Base-by-base conservation (phyloP, 371 early-diverging fungal genomes). In the Mycotypha africana region DNA sequence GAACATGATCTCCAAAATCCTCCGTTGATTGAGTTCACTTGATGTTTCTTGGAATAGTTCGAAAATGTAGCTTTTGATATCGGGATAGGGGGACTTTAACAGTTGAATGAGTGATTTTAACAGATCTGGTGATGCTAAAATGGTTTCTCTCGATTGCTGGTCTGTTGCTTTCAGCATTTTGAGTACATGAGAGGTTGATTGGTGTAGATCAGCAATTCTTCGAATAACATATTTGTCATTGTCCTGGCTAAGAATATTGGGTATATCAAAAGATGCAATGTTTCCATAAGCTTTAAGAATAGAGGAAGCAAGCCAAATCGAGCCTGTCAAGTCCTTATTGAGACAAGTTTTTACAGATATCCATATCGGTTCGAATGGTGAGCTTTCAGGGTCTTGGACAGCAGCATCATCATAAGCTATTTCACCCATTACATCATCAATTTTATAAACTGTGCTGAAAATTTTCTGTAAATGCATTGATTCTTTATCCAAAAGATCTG, bases 41-140 rank as follows among this genome's bases (percentile, higher is more conserved):
- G 43, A 38, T 12, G 46, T 23, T 33, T 47, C 39, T 15, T 53
- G 53, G 25, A 53, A 38, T 15, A 53, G 42, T 16, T 12, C 31
- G 3, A 17, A 10, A 11, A 45, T 16, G 16, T 34, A 34, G 15
- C 23, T n/a, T 28, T 41, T 55, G 16, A 66, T 38, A 20, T 53
- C 65, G 3, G 45, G 15, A 33, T 52, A 50, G 0, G 48, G 53
- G 4, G 64, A 59, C 10, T 42, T 38, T 16, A 56, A 9, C 7
- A 63, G 38, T 12, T 63, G 60, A 7, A 63, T 34, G 6, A 55
- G 14, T 0, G 64, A 53, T 28, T 56, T 52, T n/a, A 46, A 22
- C 43, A 55, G 34, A 1, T 34, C 53, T 4, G 31, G 8, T 11
- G 59, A 33, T 7, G 24, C 22, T 16, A 45, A 24, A 3, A 55